Evolutionary conservation across 495 filamentous ascomycete species (phyloP).

Genomic region (Apiosordaria backusii): DNA sequence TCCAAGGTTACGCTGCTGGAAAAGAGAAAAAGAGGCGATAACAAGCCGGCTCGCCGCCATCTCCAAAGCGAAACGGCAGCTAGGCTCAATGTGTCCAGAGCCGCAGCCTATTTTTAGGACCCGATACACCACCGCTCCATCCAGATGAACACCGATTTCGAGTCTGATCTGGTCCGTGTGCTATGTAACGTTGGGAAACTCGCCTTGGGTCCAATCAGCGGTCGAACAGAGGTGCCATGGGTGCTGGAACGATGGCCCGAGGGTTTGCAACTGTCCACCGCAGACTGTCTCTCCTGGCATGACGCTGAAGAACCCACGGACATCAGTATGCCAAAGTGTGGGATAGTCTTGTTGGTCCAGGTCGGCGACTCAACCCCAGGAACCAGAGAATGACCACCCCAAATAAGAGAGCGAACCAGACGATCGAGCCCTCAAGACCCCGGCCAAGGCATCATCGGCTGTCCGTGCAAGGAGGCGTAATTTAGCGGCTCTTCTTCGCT

Average conservation of each 20-base stretch:
- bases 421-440: constrained; percentile 1
- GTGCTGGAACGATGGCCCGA: constrained; percentile 3
- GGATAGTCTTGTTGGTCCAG: background rate
- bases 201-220: constrained; percentile 20
- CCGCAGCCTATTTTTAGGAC: constrained; percentile 24
- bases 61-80: constrained; percentile 17
- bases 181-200: constrained; percentile 10
- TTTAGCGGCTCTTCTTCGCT: constrained; percentile 9
- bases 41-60: constrained; percentile 16
- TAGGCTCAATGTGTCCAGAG: constrained; percentile 16
- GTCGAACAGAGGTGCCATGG: background rate
- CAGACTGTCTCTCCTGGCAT: background rate
- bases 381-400: background rate
- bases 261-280: background rate
- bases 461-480: constrained; percentile 5
- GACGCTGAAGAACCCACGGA: background rate
- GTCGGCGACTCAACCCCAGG: constrained; percentile 5
- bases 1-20: background rate
- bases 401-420: constrained; percentile 1
- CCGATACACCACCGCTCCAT: constrained; percentile 7
- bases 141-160: constrained; percentile 4
- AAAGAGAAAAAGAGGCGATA: constrained; percentile 9
- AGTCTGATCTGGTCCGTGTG: constrained; percentile 22
- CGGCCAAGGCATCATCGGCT: constrained; percentile 4
- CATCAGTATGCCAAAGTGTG: background rate